These are phyloP conservation scores for Lyophyllum semitale DNA, from an alignment of 768 basidiomycete genomes.

Conservation along the genomic window DNA sequence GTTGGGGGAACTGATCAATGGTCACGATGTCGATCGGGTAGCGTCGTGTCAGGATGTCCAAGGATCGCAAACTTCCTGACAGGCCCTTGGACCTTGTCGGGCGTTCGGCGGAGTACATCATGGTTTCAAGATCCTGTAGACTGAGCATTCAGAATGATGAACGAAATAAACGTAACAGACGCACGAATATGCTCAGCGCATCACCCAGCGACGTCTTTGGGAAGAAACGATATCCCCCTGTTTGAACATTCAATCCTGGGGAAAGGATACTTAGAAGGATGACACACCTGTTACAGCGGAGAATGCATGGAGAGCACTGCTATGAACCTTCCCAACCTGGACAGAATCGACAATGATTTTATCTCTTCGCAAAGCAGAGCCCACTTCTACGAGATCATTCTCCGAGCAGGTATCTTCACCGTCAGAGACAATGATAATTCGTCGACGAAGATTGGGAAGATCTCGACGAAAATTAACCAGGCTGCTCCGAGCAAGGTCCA, in stretches of 20 bases:
- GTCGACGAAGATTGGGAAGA: constrained; percentile 21
- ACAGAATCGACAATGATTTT: constrained; percentile 27
- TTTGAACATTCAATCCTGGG: background rate
- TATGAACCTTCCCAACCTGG: constrained; percentile 22
- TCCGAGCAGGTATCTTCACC: constrained; percentile 27
- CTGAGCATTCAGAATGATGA: background rate
- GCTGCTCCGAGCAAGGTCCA: constrained; percentile 23
- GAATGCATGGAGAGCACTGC: constrained; percentile 22
- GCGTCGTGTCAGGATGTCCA: background rate
- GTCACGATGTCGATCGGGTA: constrained; percentile 25
- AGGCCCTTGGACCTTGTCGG: constrained; percentile 9
- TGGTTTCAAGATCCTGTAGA: constrained; percentile 29
- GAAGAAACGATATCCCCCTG: constrained; percentile 30
- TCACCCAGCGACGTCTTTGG: constrained; percentile 27
- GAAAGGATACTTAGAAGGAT: background rate
- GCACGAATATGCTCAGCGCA: constrained; percentile 30
- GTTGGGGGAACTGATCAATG: constrained; percentile 23
- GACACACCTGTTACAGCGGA: constrained; percentile 27
- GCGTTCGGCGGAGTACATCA: constrained; percentile 27
- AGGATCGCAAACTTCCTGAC: background rate
- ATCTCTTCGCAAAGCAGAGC: constrained; percentile 17
- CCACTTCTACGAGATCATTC: constrained; percentile 17
- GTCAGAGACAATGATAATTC: constrained; percentile 30
- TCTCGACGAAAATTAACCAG: constrained; percentile 22
- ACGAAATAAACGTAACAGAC: background rate